Evolutionary conservation across 345 rosid species (phyloP).

Genomic region (Murraya paniculata): DNA sequence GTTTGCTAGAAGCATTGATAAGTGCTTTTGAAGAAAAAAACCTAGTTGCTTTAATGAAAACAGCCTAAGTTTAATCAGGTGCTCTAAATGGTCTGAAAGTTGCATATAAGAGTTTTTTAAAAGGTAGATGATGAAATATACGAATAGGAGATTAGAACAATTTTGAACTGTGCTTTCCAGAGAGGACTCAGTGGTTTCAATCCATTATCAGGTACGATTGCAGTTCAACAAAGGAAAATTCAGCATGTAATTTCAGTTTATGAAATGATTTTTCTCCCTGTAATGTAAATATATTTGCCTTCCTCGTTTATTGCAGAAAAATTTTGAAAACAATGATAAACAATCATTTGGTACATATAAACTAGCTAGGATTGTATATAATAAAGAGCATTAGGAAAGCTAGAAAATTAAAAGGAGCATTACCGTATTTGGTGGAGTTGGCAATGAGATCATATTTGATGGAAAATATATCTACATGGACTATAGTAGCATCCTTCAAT

Average conservation of each 20-base stretch:
- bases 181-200: neutral
- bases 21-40: neutral
- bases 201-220: neutral
- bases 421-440: constrained; percentile 55
- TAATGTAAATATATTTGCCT: neutral
- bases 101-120: neutral
- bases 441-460: constrained; percentile 74
- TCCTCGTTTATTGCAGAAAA: too few species aligned
- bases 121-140: neutral
- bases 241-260: neutral
- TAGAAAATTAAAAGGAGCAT: neutral
- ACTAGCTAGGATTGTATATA: too few species aligned
- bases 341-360: neutral
- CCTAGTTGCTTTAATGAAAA: neutral
- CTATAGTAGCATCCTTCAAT: constrained; percentile 49
- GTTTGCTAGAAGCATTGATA: neutral
- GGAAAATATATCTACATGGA: constrained; percentile 66
- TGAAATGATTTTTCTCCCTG: neutral
- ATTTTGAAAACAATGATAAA: neutral
- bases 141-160: neutral
- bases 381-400: too few species aligned
- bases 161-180: neutral
- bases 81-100: neutral
- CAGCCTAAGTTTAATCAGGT: neutral
- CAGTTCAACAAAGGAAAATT: neutral